phyloP scores from a whole-genome alignment of 257 asterid species.

The Schizonepeta tenuifolia region DNA sequence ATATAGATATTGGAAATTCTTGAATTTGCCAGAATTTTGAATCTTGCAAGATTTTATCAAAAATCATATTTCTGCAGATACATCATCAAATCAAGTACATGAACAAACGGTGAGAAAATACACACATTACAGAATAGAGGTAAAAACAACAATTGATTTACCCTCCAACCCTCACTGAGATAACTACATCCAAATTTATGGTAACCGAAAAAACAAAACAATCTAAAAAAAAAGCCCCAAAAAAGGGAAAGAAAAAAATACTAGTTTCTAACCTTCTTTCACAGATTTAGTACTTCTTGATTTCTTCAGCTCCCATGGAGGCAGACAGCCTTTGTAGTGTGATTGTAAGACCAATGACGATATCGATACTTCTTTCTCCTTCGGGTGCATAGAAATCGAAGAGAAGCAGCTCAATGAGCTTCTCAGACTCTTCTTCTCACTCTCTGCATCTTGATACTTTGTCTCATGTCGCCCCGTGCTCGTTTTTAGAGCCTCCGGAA shows the following conservation, averaged over 20 bases:
- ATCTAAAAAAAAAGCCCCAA: not conserved
- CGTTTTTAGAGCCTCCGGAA: constrained; percentile 64
- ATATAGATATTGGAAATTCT: too few species aligned
- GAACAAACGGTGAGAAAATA: constrained; percentile 22
- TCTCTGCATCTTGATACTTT: constrained; percentile 45
- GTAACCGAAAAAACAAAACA: not conserved
- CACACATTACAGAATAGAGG: constrained; percentile 28
- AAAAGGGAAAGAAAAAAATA: not conserved
- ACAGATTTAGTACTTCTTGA: constrained; percentile 46
- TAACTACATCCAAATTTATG: constrained; percentile 19
- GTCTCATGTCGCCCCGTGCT: constrained; percentile 34
- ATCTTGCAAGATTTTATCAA: not conserved
- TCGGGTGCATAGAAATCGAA: constrained; percentile 56
- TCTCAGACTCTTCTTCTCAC: constrained; percentile 62
- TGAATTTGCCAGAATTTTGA: not conserved
- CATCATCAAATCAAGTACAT: constrained; percentile 16
- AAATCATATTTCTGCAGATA: constrained; percentile 21
- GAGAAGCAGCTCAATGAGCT: constrained; percentile 63
- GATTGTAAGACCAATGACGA: constrained; percentile 74
- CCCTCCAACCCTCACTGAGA: constrained; percentile 20
- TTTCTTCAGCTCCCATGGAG: constrained; percentile 60
- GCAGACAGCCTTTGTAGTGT: constrained; percentile 66
- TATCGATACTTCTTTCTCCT: constrained; percentile 61
- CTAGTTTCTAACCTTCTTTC: constrained; percentile 39
- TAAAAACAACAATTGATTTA: not conserved